Percentiles rank a stretch among this genome's conserved stretches.
Evolutionary conservation across 2,329 filamentous ascomycete genomes (phyloP).

Genomic region (Lanzia echinophila): DNA sequence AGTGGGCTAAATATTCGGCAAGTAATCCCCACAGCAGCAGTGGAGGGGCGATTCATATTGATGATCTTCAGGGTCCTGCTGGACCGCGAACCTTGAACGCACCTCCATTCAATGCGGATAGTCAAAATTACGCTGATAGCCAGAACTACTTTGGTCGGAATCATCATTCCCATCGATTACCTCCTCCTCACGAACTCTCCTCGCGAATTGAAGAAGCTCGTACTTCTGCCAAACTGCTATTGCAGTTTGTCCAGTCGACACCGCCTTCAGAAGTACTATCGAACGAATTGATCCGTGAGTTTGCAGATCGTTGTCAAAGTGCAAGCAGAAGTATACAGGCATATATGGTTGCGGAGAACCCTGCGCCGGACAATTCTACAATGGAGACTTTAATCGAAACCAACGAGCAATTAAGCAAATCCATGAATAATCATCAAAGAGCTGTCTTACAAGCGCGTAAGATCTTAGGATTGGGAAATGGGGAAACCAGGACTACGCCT

Average conservation of each 20-base stretch:
- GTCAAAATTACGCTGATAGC: constrained; percentile 32
- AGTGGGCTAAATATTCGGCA: constrained; percentile 43
- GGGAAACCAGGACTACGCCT: constrained; percentile 15
- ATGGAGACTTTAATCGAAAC: constrained; percentile 91
- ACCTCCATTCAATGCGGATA: constrained; percentile 35
- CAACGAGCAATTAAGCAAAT: constrained; percentile 81
- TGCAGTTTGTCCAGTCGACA: constrained; percentile 85
- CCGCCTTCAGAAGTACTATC: constrained; percentile 65
- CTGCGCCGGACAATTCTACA: constrained; percentile 83
- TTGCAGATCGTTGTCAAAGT: constrained; percentile 75
- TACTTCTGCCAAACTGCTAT: constrained; percentile 85
- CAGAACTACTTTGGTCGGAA: constrained; percentile 53
- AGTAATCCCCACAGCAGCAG: constrained; percentile 5
- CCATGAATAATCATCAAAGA: constrained; percentile 78
- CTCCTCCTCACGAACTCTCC: constrained; percentile 68
- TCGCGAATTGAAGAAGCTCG: constrained; percentile 82
- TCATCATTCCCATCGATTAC: constrained; percentile 44
- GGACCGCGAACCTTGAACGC: constrained; percentile 38
- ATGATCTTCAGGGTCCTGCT: constrained; percentile 12
- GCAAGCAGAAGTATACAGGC: constrained; percentile 76
- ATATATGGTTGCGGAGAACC: constrained; percentile 76
- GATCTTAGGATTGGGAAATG: constrained; percentile 38
- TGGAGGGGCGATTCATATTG: neutral
- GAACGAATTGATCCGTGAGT: constrained; percentile 91
- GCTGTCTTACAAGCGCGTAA: constrained; percentile 62